Evolutionary conservation across 805 yeast species (phyloP).

Genomic region (Wickerhamiella hasegawae): DNA sequence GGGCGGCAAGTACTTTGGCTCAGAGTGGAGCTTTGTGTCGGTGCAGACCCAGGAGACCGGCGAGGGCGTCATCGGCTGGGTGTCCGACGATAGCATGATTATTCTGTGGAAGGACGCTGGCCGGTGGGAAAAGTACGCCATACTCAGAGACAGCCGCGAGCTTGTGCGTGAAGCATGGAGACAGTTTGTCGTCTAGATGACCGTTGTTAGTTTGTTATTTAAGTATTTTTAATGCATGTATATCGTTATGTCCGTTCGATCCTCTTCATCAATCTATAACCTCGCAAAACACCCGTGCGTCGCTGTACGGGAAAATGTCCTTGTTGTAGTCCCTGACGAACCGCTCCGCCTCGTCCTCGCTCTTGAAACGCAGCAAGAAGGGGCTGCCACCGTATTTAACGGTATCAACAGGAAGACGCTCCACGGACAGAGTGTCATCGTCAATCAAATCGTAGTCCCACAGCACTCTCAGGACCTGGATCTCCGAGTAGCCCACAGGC

Average conservation of each 20-base stretch:
- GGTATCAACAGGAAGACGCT: conserved; percentile 18
- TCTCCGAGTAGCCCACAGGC: conserved; percentile 14
- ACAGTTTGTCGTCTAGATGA: conserved; percentile 29
- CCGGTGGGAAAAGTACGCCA: conserved; percentile 75
- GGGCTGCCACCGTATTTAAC: conserved; percentile 21
- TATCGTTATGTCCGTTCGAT: no score
- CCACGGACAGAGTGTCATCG: conserved; percentile 19
- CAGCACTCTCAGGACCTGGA: conserved; percentile 14
- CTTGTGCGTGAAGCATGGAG: conserved; percentile 61
- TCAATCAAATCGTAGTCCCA: conserved; percentile 22
- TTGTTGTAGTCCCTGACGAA: conserved; percentile 18
- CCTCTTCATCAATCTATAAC: conserved; percentile 22
- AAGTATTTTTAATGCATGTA: no score
- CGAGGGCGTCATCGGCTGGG: conserved; percentile 53
- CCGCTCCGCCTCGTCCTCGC: conserved; percentile 19
- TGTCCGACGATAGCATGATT: conserved; percentile 54
- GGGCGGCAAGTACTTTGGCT: conserved; percentile 58
- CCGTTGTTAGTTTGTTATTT: no score
- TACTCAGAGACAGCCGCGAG: conserved; percentile 46
- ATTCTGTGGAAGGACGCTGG: conserved; percentile 60
- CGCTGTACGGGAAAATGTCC: conserved; percentile 17
- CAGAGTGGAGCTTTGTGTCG: conserved; percentile 80
- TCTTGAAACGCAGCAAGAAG: conserved; percentile 18
- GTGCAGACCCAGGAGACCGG: conserved; percentile 31
- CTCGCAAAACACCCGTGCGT: conserved; percentile 16